Conservation (phyloP, 805 yeast genomes). For the Torulaspora quercuum region DNA sequence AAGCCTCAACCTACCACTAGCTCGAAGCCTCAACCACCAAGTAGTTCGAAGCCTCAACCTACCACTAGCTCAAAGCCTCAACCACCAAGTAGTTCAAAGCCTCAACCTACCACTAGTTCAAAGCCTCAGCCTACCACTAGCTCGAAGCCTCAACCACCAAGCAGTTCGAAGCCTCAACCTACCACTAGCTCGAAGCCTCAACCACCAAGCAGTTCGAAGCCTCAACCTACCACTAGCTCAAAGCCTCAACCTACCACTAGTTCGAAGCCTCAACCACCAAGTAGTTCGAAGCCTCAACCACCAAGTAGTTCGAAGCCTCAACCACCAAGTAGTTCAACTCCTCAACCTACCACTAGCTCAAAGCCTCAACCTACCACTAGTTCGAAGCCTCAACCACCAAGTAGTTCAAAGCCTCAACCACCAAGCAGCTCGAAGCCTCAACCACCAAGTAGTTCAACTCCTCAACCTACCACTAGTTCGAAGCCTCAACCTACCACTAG, state of each 20-base stretch:
- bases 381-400: background rate
- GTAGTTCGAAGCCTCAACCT: background rate
- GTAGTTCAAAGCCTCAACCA: background rate
- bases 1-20: constrained; percentile 1
- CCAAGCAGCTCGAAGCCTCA: constrained; percentile 2
- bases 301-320: no score
- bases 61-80: no score
- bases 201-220: background rate
- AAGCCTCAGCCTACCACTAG: background rate
- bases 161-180: background rate
- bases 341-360: constrained; percentile 3
- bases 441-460: background rate
- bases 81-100: background rate
- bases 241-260: constrained; percentile 1
- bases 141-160: background rate
- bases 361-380: background rate
- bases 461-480: constrained; percentile 3
- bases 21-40: background rate
- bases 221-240: background rate
- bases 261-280: background rate
- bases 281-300: background rate
- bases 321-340: background rate
- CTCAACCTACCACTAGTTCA: constrained; percentile 3
- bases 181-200: constrained; percentile 3
- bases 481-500: background rate